Base-by-base conservation (phyloP, 805 yeast species). In the Blastobotrys robertii region DNA sequence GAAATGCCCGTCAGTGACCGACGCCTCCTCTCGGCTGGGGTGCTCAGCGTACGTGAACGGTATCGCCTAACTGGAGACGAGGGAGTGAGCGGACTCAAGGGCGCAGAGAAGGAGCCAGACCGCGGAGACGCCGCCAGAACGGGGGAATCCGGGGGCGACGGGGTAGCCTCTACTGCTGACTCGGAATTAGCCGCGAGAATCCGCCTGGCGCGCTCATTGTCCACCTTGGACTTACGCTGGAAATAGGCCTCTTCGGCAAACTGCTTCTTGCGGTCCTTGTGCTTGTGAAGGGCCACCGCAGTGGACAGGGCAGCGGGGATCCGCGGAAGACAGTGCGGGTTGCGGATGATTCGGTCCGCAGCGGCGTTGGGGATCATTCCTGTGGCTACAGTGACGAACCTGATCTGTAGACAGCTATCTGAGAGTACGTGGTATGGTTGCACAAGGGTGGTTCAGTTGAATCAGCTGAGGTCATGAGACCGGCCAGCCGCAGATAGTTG, bases 251-350 rank as follows among this genome's bases (percentile, higher is more conserved):
- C 45, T 38, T 51, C 53, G 15, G 49, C 29, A 31, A 35, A 31
- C 37, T 41, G 38, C 15, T 51, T 22, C 14, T 49, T 31, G n/a
- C 57, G 42, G 30, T 53, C 53, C n/a, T 38, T 37, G 36, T 45
- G 55, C 28, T 43, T 43, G 32, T 44, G 39, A 8, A 35, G 43
- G 8, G 46, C 44, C 22, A 53, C 48, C n/a, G 44, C 39, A 6
- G 28, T 37, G 8, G 48, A 43, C 16, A 53, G 35, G 7, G 44
- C 38, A 9, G 41, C 22, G 2, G 57, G 57, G 19, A 53, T 43
- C 6, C 49, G 34, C 2, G 57, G 57, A 11, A 53, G 41, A 12
- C 44, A 30, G 41, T 53, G 57, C 3, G 57, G 57, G 37, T 53
- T 50, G 7, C 57, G 41, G 19, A 53, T 37, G 19, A 53, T 46